Percentiles rank a stretch among this genome's conserved stretches.
Evolutionary conservation across 805 yeast genomes (phyloP).

Genomic region (Priceomyces carsonii): DNA sequence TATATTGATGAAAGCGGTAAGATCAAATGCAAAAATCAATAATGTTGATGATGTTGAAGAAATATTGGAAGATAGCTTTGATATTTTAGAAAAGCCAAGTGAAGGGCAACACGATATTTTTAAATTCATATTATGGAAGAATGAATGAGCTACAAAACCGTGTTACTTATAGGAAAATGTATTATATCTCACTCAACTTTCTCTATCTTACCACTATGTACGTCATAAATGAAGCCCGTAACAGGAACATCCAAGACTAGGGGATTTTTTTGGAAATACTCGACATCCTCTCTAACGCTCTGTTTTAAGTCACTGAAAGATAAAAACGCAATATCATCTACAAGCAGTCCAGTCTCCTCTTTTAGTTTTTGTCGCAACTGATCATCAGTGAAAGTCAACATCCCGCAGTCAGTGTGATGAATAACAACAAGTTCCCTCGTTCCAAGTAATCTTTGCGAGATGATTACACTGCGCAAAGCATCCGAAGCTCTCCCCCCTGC

Average conservation of each 20-base stretch:
- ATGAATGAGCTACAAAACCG: no score
- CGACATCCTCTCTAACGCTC: slow-evolving; percentile 38
- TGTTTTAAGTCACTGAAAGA: slow-evolving; percentile 35
- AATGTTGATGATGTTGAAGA: no score
- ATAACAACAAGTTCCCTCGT: slow-evolving; percentile 40
- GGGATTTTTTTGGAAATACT: slow-evolving; percentile 24
- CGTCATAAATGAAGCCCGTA: slow-evolving; percentile 42
- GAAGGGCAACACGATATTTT: no score
- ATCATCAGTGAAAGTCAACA: slow-evolving; percentile 40
- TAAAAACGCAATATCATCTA: slow-evolving; percentile 33
- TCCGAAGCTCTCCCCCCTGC: slow-evolving; percentile 46
- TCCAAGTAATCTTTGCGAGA: slow-evolving; percentile 40
- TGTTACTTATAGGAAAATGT: no score
- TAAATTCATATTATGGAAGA: no score
- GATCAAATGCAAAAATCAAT: no score
- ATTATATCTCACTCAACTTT: slow-evolving; percentile 22
- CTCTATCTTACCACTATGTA: slow-evolving; percentile 32
- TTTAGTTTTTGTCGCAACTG: slow-evolving; percentile 25
- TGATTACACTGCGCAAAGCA: slow-evolving; percentile 38
- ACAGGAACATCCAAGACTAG: slow-evolving; percentile 38
- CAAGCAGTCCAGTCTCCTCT: slow-evolving; percentile 28
- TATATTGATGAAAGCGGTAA: no score
- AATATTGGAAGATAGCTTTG: no score
- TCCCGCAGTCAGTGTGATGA: slow-evolving; percentile 47
- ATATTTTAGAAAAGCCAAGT: no score